These are phyloP conservation scores for Eucalyptus caleyi DNA, from an alignment of 345 rosid species.

Conservation along the genomic window DNA sequence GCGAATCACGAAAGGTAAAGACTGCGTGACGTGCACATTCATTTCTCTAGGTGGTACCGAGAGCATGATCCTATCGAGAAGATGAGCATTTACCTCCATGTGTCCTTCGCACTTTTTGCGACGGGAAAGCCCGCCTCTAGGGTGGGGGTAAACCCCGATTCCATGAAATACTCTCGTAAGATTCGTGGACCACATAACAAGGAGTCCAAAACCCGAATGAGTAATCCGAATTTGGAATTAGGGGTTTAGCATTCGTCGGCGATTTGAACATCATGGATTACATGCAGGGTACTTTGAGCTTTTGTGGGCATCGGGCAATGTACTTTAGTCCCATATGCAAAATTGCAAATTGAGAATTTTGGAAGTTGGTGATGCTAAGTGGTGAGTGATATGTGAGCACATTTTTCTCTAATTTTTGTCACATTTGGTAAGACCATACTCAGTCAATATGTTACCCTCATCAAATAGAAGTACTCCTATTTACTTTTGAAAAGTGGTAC, in stretches of 20 bases:
- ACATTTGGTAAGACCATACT: not conserved
- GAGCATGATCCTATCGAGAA: not conserved
- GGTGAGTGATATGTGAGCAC: not conserved
- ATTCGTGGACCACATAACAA: not conserved
- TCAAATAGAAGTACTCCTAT: not conserved
- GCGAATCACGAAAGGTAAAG: not conserved
- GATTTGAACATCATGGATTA: not conserved
- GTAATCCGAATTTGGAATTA: not conserved
- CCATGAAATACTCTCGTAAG: not conserved
- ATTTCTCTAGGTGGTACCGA: not conserved
- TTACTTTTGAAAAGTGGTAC: not conserved
- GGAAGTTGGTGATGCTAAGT: not conserved
- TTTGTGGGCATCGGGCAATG: not conserved
- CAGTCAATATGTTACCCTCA: not conserved
- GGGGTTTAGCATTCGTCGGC: not conserved
- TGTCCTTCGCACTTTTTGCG: not conserved
- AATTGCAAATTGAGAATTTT: not conserved
- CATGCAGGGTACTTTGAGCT: not conserved
- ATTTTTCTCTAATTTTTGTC: not conserved
- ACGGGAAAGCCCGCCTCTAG: not conserved
- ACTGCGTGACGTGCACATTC: not conserved
- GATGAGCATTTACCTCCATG: not conserved
- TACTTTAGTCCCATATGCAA: not conserved
- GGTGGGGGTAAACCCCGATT: not conserved
- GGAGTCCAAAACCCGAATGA: not conserved